These are phyloP conservation scores for Lactarius deliciosus DNA, from an alignment of 768 basidiomycete species.

Conservation along the genomic window DNA sequence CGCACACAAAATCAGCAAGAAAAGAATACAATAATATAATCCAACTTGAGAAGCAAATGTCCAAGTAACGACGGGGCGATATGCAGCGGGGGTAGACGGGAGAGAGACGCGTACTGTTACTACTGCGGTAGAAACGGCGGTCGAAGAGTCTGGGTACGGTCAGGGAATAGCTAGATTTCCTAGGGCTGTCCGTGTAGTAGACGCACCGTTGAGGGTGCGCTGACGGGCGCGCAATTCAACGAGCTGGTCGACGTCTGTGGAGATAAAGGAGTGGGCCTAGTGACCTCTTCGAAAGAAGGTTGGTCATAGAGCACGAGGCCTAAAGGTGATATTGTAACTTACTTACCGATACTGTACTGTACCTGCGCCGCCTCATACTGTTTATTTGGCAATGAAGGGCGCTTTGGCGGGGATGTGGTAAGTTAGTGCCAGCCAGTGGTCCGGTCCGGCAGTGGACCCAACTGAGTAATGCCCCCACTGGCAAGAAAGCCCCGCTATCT, in stretches of 20 bases:
- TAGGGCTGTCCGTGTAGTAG: slow-evolving; percentile 69
- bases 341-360: no score
- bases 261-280: slow-evolving; percentile 36
- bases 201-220: slow-evolving; percentile 82
- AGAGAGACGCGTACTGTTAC: slow-evolving; percentile 49
- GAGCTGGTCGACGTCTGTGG: slow-evolving; percentile 38
- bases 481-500: no score
- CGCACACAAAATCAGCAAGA: slow-evolving; percentile 58
- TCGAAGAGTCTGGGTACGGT: slow-evolving; percentile 79
- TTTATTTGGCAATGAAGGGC: no score
- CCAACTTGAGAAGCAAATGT: slow-evolving; percentile 42
- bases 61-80: neutral
- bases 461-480: no score
- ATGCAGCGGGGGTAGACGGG: neutral
- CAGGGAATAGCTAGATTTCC: slow-evolving; percentile 68
- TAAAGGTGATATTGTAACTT: no score
- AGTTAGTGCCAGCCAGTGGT: no score
- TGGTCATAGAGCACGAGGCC: neutral
- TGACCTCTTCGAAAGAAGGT: slow-evolving; percentile 33
- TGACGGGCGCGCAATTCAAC: slow-evolving; percentile 80
- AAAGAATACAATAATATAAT: slow-evolving; percentile 58
- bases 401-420: no score
- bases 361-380: no score
- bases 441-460: no score
- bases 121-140: slow-evolving; percentile 62